Evolutionary conservation across 257 asterid species (phyloP).

Genomic region (Knoxia roxburghii): DNA sequence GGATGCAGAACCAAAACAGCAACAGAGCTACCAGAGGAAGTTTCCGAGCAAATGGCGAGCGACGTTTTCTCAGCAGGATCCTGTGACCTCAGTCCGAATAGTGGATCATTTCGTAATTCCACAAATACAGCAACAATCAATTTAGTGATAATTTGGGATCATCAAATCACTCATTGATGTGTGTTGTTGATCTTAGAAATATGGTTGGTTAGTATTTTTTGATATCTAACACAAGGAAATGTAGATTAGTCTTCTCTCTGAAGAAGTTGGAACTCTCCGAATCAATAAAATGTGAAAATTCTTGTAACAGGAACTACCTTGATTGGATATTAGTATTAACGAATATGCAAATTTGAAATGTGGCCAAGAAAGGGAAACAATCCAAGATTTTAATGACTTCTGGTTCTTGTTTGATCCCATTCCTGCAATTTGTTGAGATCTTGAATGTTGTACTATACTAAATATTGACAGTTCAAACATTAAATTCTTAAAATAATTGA

Average conservation of each 20-base stretch:
- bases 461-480: too few species aligned
- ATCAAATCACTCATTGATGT: conserved; percentile 47
- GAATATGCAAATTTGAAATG: too few species aligned
- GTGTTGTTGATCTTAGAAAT: conserved; percentile 2
- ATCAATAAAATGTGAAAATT: neutral
- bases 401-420: too few species aligned
- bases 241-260: conserved; percentile 2
- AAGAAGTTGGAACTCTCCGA: neutral
- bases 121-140: conserved; percentile 37
- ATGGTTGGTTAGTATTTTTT: conserved; percentile 3
- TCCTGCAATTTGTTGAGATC: too few species aligned
- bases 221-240: neutral
- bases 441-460: too few species aligned
- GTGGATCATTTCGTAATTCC: conserved; percentile 75
- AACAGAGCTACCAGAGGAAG: conserved; percentile 48
- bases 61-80: conserved; percentile 59
- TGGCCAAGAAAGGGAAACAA: neutral
- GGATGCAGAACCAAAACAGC: conserved; percentile 65
- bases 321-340: too few species aligned
- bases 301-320: conserved; percentile 1
- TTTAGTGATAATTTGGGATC: conserved; percentile 34
- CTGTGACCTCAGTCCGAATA: conserved; percentile 59
- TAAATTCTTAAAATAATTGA: too few species aligned
- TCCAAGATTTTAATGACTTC: neutral
- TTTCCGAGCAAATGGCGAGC: conserved; percentile 96